Base-by-base conservation (phyloP, 108 stramenopile genomes). In the Skeletonema menzelii region DNA sequence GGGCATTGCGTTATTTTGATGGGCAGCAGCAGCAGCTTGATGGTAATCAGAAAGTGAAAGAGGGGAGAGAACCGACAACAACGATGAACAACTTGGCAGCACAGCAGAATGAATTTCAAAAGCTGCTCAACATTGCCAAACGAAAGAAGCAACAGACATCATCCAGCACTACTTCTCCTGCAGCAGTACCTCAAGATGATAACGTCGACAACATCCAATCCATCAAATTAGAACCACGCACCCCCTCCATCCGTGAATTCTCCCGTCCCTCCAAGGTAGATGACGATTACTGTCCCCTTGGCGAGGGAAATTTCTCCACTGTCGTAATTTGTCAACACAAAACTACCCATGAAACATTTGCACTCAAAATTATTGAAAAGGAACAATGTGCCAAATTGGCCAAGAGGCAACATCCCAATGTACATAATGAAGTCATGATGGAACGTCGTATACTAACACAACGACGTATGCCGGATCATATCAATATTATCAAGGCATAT, bases 371-470 rank as follows among this genome's bases (percentile, higher is more conserved):
- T 38, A 88, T 99, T 40, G 95, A 97, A 59, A 98, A 98, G 83
- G 91, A 94, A 46, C 74, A 91, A 42, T 96, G 91, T 8, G 85
- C 91, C 37, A 86, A 94, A 10, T 82, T 98, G 65, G 93, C 79
- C 64, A 83, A 86, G 56, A 69, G 93, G 38, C 91, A 98, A 63
- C 99, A 99, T 75, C 97, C 98, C 61, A 89, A 89, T 53, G 88
- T 98, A 2, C 85, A 90, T 82, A 99, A 99, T 74, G 99, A 99
- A 75, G 95, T 99, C 46, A 53, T 82, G 27, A 99, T 99, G 98
- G 99, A 99, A 77, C 75, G 87, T 56, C 81, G 97, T 8, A 91
- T 97, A 27, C 85, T 99, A 59, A 63, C 87, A 40, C 84, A 92
- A 72, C 72, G 84, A 35, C 55, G 91, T 35, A 75, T 88, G 8